Conservation (phyloP, 306 rosid species). For the Morella rubra region DNA sequence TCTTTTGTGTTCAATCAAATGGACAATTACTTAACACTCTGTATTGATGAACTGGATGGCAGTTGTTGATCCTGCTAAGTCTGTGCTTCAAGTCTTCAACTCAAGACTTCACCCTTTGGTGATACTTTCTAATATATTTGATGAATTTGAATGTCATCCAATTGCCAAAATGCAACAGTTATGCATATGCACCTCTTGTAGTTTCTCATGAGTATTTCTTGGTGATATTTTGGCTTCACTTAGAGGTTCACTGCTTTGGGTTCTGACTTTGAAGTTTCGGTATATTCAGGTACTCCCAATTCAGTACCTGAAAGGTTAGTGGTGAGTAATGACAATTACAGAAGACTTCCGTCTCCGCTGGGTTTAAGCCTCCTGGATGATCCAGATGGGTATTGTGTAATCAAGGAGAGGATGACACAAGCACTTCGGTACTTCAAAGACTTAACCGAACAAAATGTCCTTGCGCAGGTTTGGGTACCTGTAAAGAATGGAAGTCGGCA, state of each 20-base stretch:
- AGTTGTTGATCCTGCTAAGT: background rate
- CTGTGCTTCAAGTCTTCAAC: background rate
- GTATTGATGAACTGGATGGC: slow-evolving; percentile 1
- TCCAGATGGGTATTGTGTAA: slow-evolving; percentile 48
- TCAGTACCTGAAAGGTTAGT: slow-evolving; percentile 35
- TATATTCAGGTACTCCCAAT: slow-evolving; percentile 51
- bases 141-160: background rate
- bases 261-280: slow-evolving; percentile 35
- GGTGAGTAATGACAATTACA: slow-evolving; percentile 37
- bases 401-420: slow-evolving; percentile 83
- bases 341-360: slow-evolving; percentile 37
- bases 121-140: background rate
- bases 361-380: slow-evolving; percentile 40
- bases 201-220: background rate
- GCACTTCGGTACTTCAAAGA: slow-evolving; percentile 77
- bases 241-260: slow-evolving; percentile 15
- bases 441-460: slow-evolving; percentile 61
- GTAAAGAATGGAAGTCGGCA: slow-evolving; percentile 50
- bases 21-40: background rate
- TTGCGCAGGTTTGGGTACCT: slow-evolving; percentile 95
- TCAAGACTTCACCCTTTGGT: background rate
- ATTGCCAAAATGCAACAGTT: background rate
- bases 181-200: background rate
- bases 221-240: background rate
- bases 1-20: background rate